A percentile compares a stretch with the other conserved stretches of the same genome.
phyloP scores from a whole-genome alignment of 78 protist species.

The Chrysochromulina tobinii region DNA sequence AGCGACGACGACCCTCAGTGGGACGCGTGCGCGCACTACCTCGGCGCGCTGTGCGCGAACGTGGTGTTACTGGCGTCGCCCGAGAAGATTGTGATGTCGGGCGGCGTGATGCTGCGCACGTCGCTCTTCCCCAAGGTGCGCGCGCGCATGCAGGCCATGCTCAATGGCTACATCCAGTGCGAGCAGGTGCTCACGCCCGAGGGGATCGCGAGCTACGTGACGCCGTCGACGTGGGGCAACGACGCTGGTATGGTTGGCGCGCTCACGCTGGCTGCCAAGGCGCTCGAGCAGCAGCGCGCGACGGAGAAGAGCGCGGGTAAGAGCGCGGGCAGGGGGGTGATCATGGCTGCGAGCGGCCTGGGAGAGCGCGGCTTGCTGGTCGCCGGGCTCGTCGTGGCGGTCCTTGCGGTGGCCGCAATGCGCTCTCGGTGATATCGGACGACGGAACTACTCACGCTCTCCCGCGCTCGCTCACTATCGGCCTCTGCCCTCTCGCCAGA shows the following conservation, averaged over 20 bases:
- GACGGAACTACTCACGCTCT: too few species aligned
- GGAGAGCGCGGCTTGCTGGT: too few species aligned
- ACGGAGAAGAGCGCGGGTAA: too few species aligned
- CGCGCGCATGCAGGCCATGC: not conserved
- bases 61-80: conserved; percentile 56
- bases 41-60: conserved; percentile 74
- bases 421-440: too few species aligned
- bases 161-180: conserved; percentile 67
- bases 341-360: too few species aligned
- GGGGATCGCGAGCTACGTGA: conserved; percentile 51
- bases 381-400: too few species aligned
- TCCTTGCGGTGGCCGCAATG: too few species aligned
- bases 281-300: too few species aligned
- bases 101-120: conserved; percentile 79
- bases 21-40: conserved; percentile 72
- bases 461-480: too few species aligned
- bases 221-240: conserved; percentile 39
- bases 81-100: conserved; percentile 74
- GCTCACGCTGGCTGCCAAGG: conserved; percentile 41
- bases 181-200: not conserved
- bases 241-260: conserved; percentile 70
- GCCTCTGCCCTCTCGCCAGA: too few species aligned
- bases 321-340: too few species aligned
- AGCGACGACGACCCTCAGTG: conserved; percentile 73
- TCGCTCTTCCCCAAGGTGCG: conserved; percentile 61